Evolutionary conservation across 2,329 filamentous ascomycete genomes (phyloP).

Genomic region (Exophiala phaeomuriformis): DNA sequence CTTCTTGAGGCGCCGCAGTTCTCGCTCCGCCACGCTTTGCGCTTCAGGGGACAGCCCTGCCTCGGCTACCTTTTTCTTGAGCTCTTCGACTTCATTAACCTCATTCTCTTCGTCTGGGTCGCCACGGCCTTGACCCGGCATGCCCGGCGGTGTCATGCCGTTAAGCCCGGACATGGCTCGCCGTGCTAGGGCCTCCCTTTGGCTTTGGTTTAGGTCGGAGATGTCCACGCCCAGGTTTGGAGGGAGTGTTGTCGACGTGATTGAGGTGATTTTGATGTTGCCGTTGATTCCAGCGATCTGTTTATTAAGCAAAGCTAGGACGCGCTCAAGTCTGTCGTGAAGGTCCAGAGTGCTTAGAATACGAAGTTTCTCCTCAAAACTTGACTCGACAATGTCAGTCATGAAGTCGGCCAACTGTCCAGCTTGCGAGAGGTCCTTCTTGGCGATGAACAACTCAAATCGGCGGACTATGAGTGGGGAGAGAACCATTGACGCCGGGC

Average conservation of each 20-base stretch:
- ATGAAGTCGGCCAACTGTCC: constrained; percentile 91
- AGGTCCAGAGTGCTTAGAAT: constrained; percentile 75
- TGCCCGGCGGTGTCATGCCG: constrained; percentile 36
- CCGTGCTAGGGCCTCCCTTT: constrained; percentile 39
- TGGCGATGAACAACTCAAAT: constrained; percentile 77
- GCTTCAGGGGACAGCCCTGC: constrained; percentile 78
- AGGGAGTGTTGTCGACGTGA: constrained; percentile 60
- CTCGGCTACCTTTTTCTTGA: constrained; percentile 77
- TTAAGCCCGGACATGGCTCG: constrained; percentile 40
- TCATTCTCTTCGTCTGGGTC: constrained; percentile 66
- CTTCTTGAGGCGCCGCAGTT: constrained; percentile 80
- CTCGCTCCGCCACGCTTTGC: constrained; percentile 80
- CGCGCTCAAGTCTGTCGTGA: constrained; percentile 68
- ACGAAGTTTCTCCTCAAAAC: constrained; percentile 83
- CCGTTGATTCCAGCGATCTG: constrained; percentile 80
- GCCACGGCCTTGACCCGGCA: constrained; percentile 43
- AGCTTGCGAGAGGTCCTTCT: constrained; percentile 73
- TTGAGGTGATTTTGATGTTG: constrained; percentile 75
- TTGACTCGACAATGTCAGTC: constrained; percentile 82
- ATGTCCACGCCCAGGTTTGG: constrained; percentile 53
- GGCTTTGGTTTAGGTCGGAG: constrained; percentile 43
- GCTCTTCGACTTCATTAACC: constrained; percentile 79
- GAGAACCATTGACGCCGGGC: constrained; percentile 60
- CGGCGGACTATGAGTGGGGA: constrained; percentile 80
- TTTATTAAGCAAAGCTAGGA: constrained; percentile 73